These are phyloP conservation scores for Coemansia sp. DNA, from an alignment of 192 early-diverging fungal genomes.

Conservation along the genomic window DNA sequence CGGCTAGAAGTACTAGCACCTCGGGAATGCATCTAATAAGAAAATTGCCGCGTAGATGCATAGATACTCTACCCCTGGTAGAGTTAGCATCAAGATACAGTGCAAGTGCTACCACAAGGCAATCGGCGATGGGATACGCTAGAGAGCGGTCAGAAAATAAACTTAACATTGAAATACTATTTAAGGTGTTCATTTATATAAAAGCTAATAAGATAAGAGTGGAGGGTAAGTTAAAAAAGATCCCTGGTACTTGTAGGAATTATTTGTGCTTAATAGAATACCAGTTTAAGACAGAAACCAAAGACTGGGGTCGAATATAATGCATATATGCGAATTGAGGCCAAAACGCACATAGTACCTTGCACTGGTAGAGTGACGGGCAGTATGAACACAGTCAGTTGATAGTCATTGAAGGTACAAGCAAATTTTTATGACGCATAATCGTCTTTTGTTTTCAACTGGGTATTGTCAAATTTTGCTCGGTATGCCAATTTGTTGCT, in stretches of 20 bases:
- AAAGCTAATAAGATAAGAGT: background rate
- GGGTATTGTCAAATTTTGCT: background rate
- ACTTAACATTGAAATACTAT: background rate
- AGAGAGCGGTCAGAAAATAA: background rate
- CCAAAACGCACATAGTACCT: background rate
- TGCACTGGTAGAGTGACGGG: background rate
- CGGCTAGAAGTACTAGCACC: conserved; percentile 10
- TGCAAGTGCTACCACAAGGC: background rate
- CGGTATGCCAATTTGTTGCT: background rate
- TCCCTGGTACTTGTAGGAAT: background rate
- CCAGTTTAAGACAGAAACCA: background rate
- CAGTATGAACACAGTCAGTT: background rate
- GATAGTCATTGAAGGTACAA: background rate
- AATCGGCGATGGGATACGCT: background rate
- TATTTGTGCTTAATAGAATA: background rate
- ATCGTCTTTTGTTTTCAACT: background rate
- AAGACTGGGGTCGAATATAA: background rate
- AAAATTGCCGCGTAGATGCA: background rate
- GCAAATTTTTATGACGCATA: background rate
- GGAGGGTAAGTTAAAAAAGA: background rate
- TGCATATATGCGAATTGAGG: background rate
- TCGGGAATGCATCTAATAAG: background rate
- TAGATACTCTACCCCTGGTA: background rate
- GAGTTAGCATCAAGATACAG: background rate
- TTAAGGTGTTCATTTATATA: background rate